phyloP scores from a whole-genome alignment of 2,329 filamentous ascomycete species.

The Pseudofabraea citricarpa region DNA sequence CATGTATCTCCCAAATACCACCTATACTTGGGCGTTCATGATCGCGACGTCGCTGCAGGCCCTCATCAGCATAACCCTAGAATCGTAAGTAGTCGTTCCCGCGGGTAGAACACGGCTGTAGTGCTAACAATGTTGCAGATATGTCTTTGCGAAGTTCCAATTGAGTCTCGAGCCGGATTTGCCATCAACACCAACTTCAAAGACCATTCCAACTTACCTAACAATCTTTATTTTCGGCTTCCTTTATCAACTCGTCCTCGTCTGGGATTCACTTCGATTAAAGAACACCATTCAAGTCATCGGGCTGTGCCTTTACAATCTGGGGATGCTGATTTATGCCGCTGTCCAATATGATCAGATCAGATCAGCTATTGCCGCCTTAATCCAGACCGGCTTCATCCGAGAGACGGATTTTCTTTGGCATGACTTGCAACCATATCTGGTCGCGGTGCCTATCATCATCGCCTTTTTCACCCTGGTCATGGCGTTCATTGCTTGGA shows the following conservation, averaged over 20 bases:
- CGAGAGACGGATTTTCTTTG: slow-evolving; percentile 49
- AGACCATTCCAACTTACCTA: slow-evolving; percentile 88
- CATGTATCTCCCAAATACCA: slow-evolving; percentile 75
- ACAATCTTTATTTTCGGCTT: slow-evolving; percentile 97
- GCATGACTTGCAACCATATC: slow-evolving; percentile 64
- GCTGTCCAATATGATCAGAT: slow-evolving; percentile 93
- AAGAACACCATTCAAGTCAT: slow-evolving; percentile 99
- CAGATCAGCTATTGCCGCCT: slow-evolving; percentile 58
- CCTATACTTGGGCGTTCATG: slow-evolving; percentile 88
- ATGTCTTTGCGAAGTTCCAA: slow-evolving; percentile 87
- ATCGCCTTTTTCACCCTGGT: slow-evolving; percentile 70
- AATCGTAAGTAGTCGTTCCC: slow-evolving; percentile 60
- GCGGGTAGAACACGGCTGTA: slow-evolving; percentile 12
- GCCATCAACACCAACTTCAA: slow-evolving; percentile 49
- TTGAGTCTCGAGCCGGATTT: slow-evolving; percentile 45
- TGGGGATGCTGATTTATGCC: slow-evolving; percentile 87
- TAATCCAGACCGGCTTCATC: slow-evolving; percentile 37
- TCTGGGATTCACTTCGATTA: slow-evolving; percentile 87
- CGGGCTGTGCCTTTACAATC: slow-evolving; percentile 86
- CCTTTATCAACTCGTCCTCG: slow-evolving; percentile 82
- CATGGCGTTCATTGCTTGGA: slow-evolving; percentile 80
- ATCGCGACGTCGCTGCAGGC: slow-evolving; percentile 70
- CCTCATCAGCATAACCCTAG: slow-evolving; percentile 73
- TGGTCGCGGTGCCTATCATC: slow-evolving; percentile 81
- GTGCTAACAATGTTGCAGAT: slow-evolving; percentile 41